Evolutionary conservation across 1,284 basidiomycete genomes (phyloP).

Genomic region (Wallemia hederae): DNA sequence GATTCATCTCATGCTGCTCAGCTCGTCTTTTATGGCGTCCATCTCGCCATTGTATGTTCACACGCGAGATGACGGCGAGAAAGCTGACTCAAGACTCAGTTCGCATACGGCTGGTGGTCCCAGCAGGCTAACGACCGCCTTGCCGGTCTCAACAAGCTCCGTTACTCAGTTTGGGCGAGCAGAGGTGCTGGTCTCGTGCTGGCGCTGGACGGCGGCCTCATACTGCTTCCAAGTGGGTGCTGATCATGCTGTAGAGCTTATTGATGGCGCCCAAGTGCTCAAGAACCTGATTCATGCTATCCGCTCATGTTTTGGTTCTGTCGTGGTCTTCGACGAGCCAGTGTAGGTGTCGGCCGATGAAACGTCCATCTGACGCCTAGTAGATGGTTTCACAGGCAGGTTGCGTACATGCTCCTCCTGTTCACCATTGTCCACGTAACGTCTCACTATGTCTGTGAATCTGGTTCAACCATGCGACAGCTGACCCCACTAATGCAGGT

Average conservation of each 20-base stretch:
- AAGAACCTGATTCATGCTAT: background rate
- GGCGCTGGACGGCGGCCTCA: conserved; percentile 48
- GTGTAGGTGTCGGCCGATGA: background rate
- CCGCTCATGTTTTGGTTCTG: background rate
- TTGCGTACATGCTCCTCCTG: conserved; percentile 51
- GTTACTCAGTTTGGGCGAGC: conserved; percentile 53
- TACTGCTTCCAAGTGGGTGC: conserved; percentile 34
- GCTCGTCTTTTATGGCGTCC: background rate
- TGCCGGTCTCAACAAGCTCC: conserved; percentile 39
- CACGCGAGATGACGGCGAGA: background rate
- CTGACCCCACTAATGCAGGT: background rate
- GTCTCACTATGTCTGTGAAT: conserved; percentile 39
- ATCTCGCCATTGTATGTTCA: background rate
- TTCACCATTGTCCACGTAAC: conserved; percentile 38
- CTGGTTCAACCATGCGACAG: background rate
- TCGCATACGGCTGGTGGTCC: background rate
- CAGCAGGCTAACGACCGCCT: conserved; percentile 25
- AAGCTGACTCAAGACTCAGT: background rate
- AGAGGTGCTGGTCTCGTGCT: conserved; percentile 61
- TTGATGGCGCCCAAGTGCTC: background rate
- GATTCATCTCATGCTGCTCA: background rate
- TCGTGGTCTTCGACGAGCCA: background rate
- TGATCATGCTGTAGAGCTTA: background rate
- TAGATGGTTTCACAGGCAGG: conserved; percentile 48
- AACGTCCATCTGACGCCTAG: background rate